Percentiles rank a stretch among this genome's conserved stretches.
These are phyloP conservation scores for Basidiobolus heterosporus DNA, from an alignment of 371 early-diverging fungal species.

Conservation along the genomic window DNA sequence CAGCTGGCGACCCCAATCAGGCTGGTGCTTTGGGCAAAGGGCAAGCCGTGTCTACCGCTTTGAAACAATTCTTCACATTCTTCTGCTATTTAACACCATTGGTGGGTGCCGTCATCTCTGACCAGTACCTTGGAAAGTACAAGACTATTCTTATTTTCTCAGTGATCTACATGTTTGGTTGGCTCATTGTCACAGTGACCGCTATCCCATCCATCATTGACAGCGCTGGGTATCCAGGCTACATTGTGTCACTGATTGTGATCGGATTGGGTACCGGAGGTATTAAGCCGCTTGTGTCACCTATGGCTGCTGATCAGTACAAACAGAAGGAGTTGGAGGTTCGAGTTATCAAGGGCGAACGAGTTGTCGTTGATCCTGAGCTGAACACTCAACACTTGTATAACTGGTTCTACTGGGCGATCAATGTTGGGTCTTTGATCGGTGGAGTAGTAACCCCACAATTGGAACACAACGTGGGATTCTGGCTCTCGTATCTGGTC, in stretches of 20 bases:
- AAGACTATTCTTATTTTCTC: constrained; percentile 54
- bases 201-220: constrained; percentile 28
- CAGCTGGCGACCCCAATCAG: constrained; percentile 8
- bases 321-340: no score
- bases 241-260: constrained; percentile 38
- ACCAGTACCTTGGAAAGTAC: constrained; percentile 67
- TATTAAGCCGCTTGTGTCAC: constrained; percentile 61
- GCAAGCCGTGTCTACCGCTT: constrained; percentile 42
- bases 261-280: constrained; percentile 79
- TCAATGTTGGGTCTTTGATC: constrained; percentile 48
- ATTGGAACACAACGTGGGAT: constrained; percentile 14
- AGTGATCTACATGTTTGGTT: constrained; percentile 45
- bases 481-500: constrained; percentile 33
- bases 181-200: constrained; percentile 40
- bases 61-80: constrained; percentile 59
- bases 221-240: constrained; percentile 39
- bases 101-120: constrained; percentile 63
- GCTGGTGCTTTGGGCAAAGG: constrained; percentile 19
- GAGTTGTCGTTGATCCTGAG: constrained; percentile 16
- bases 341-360: constrained; percentile 11
- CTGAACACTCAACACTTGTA: constrained; percentile 35
- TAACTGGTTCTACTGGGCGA: constrained; percentile 64
- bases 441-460: constrained; percentile 12
- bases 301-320: constrained; percentile 54
- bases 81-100: constrained; percentile 66